Base-by-base conservation (phyloP, 768 basidiomycete species). In the Fomitopsis pulvina region DNA sequence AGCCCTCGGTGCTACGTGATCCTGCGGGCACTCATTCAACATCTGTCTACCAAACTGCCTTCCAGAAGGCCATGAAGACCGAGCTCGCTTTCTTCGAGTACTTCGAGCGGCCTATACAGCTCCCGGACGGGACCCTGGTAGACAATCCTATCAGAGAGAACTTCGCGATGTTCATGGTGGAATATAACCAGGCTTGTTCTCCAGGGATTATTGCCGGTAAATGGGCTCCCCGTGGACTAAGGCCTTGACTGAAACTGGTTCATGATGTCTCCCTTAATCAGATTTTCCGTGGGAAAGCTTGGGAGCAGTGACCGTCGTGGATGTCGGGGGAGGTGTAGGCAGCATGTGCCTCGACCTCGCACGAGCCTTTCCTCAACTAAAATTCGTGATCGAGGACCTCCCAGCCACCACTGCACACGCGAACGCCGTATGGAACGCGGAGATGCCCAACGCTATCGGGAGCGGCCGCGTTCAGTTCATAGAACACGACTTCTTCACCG, bases 371-470 rank as follows among this genome's bases (percentile, higher is more conserved):
- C 55, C 50, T 5, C 29, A 56, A n/a, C 44, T 60, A 29, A 18
- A 48, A 4, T 55, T 60, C 42, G 47, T 60, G 2, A 43, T 57
- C 29, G 55, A 62, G 32, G 61, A 62, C 44, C 53, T 56, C 12
- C 34, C 52, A 10, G 41, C 53, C 2, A 52, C 51, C 0, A 52
- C 57, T 14, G 42, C 44, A 29, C 37, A 51, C 20, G 60, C 56
- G 2, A 28, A 42, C 20, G 22, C 12, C 12, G 27, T 56, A 2
- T 56, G 54, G 51, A 8, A 45, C 29, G n/a, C 21, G 3, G 47
- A 50, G 25, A 28, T 18, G 28, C 48, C 44, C 1, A 45, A 47
- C 3, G 47, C 51, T 18, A 4, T 53, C 22, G 25, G 37, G 27
- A 21, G n/a, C 6, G 26, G 37, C 20, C 48, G 52, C 16, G 50